Evolutionary conservation across 2,329 filamentous ascomycete genomes (phyloP).

Genomic region (Verticillium tricorpus): DNA sequence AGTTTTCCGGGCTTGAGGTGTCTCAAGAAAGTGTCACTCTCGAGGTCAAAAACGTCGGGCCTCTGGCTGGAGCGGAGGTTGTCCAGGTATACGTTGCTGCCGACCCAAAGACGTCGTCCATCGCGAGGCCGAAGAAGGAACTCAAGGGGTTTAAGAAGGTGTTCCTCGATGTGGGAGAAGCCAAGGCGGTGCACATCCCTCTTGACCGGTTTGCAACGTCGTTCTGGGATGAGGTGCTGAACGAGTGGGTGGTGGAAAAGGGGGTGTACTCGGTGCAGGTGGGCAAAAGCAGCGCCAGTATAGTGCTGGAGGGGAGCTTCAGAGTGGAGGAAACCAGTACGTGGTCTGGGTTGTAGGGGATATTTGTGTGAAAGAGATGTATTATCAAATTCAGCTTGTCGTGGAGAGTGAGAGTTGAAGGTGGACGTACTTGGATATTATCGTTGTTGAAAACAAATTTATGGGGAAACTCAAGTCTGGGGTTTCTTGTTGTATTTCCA

Average conservation of each 20-base stretch:
- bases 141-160: constrained; percentile 65
- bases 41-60: constrained; percentile 7
- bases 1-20: constrained; percentile 45
- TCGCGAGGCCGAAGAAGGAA: constrained; percentile 56
- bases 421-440: no score
- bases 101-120: constrained; percentile 16
- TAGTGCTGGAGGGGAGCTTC: background rate
- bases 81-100: constrained; percentile 54
- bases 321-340: background rate
- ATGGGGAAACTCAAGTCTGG: no score
- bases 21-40: constrained; percentile 29
- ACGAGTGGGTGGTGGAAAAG: background rate
- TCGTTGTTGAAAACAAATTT: no score
- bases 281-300: background rate
- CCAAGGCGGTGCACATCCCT: constrained; percentile 46
- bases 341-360: background rate
- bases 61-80: constrained; percentile 24
- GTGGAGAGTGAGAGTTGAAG: no score
- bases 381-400: no score
- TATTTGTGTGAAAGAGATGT: no score
- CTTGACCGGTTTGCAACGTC: constrained; percentile 29
- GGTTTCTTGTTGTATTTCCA: no score
- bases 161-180: constrained; percentile 53
- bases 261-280: background rate
- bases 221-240: constrained; percentile 47